A percentile compares a stretch with the other conserved stretches of the same genome.
These are phyloP conservation scores for Hamamelis virginiana DNA, from an alignment of 164 flowering plant species.

Conservation along the genomic window DNA sequence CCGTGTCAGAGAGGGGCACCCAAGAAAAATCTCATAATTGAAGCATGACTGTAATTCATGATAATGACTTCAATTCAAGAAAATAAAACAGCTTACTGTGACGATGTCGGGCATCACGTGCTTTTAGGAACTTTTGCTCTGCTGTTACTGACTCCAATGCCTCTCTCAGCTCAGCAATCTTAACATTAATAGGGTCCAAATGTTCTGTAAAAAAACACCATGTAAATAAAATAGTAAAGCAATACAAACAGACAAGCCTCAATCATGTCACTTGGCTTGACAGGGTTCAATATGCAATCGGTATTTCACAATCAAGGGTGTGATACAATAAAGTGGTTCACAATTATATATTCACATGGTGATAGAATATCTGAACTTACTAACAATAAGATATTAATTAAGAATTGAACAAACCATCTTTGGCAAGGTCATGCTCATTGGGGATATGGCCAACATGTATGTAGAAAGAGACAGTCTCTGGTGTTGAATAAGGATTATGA, in stretches of 20 bases:
- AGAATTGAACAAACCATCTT: slow-evolving; percentile 68
- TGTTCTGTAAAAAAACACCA: slow-evolving; percentile 57
- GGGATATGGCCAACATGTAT: slow-evolving; percentile 97
- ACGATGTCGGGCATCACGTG: slow-evolving; percentile 94
- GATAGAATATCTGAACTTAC: not conserved
- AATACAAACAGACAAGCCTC: not conserved
- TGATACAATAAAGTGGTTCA: not conserved
- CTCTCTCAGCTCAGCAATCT: slow-evolving; percentile 90
- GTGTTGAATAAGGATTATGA: slow-evolving; percentile 78
- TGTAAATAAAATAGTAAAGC: not conserved
- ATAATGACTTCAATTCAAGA: not conserved
- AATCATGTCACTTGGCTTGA: not conserved
- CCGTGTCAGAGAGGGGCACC: too few species aligned
- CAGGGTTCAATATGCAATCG: not conserved
- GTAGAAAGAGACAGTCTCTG: slow-evolving; percentile 93
- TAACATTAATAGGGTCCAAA: slow-evolving; percentile 90
- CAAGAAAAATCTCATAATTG: too few species aligned
- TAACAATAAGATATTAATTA: not conserved
- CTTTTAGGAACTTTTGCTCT: slow-evolving; percentile 90
- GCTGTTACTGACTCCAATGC: slow-evolving; percentile 88
- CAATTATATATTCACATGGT: not conserved
- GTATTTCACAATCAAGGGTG: not conserved
- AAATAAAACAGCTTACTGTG: slow-evolving; percentile 59
- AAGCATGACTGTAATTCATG: not conserved
- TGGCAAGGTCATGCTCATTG: slow-evolving; percentile 90